A percentile compares a stretch with the other conserved stretches of the same genome.
phyloP scores from a whole-genome alignment of 2,329 filamentous ascomycete species.

The Penicillium sp. region DNA sequence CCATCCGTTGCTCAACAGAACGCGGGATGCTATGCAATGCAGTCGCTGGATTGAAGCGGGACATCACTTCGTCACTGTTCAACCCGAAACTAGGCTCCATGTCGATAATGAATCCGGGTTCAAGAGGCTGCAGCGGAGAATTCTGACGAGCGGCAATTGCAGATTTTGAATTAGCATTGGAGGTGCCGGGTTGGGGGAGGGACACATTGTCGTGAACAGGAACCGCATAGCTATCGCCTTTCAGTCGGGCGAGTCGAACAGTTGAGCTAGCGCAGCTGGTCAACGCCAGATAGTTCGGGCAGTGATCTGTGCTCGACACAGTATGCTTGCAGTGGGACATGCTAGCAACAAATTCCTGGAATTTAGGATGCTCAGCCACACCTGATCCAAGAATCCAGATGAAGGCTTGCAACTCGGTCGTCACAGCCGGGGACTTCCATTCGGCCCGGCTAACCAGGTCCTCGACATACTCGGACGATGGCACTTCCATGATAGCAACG shows the following conservation, averaged over 20 bases:
- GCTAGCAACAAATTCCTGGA: constrained; percentile 62
- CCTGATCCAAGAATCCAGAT: constrained; percentile 73
- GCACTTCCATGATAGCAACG: constrained; percentile 71
- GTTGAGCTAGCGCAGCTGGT: constrained; percentile 58
- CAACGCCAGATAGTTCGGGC: constrained; percentile 65
- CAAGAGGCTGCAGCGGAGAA: constrained; percentile 28
- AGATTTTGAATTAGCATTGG: constrained; percentile 12
- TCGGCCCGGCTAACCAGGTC: constrained; percentile 62
- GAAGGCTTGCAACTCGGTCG: constrained; percentile 58
- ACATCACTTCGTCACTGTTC: constrained; percentile 26
- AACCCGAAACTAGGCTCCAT: constrained; percentile 41
- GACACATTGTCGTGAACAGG: constrained; percentile 56
- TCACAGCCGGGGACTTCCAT: constrained; percentile 57
- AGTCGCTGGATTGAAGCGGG: constrained; percentile 20
- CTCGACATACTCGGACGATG: constrained; percentile 60
- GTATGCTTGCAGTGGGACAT: constrained; percentile 60
- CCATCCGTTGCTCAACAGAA: constrained; percentile 26
- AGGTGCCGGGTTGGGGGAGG: constrained; percentile 32
- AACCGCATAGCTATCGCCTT: constrained; percentile 62
- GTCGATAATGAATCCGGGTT: constrained; percentile 37
- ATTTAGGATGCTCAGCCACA: constrained; percentile 52
- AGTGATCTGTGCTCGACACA: constrained; percentile 64
- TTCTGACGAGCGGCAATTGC: constrained; percentile 9
- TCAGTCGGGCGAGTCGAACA: constrained; percentile 62
- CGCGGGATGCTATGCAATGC: constrained; percentile 22